Base-by-base conservation (phyloP, 2,329 filamentous ascomycete genomes). In the Diaporthe australafricana region DNA sequence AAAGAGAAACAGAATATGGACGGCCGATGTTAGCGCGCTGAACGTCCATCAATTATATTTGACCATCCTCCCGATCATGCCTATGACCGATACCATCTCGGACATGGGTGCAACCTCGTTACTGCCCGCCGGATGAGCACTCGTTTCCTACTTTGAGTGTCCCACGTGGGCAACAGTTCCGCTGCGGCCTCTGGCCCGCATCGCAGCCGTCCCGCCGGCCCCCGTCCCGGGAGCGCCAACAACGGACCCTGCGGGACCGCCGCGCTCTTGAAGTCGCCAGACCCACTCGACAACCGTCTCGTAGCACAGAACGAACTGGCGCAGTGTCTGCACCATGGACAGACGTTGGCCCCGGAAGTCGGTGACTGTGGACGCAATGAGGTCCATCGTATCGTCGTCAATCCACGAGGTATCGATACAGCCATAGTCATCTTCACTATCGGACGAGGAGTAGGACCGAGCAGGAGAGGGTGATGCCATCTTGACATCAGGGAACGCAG, bases 281-380 rank as follows among this genome's bases (percentile, higher is more conserved):
- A 96, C 82, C 95, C 96, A 99, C 82, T 98, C 96, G 69, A 97
- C 84, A 8, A 98, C 88, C 50, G 94, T 97, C 84, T 99, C 96
- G 81, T 99, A 99, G 81, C 96, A 99, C 42, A 99, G 89, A 63
- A 98, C 96, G 83, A 93, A 98, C 81, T 99, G 96, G 73, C 94
- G 88, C 71, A 98, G 84, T 77, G 93, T 98, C 82, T 98, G 96
- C 53, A 99, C 96, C 95, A 98, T 99, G 82, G 95, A 98, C 25
- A 98, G 84, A 75, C 96, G 87, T 83, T 99, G 96, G 62, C 88
- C 86, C 70, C 96, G 88, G 81, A 99, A 98, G 77, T 98, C 95
- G 77, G 96, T 93, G 1, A 99, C 96, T 0, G 95, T 96, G 79
- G 91, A 91, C 74, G 94, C 91, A 60, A 99, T 91, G 72, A 98